These are phyloP conservation scores for Verticillium tricorpus DNA, from an alignment of 2,329 filamentous ascomycete genomes.

Conservation along the genomic window DNA sequence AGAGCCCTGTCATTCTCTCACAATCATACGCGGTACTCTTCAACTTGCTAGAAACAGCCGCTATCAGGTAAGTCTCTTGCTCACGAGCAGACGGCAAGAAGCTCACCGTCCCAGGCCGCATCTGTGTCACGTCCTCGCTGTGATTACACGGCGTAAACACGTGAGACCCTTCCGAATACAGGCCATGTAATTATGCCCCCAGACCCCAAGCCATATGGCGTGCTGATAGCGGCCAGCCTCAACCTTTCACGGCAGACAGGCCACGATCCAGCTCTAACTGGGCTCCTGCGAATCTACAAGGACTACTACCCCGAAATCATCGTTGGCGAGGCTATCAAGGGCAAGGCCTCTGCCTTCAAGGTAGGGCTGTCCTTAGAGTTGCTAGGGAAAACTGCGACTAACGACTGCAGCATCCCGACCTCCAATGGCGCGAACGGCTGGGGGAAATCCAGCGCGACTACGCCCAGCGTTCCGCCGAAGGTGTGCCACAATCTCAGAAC, in stretches of 20 bases:
- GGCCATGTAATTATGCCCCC: constrained; percentile 48
- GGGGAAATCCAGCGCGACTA: constrained; percentile 61
- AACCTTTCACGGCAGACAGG: constrained; percentile 55
- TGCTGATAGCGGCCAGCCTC: constrained; percentile 34
- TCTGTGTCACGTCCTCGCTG: constrained; percentile 72
- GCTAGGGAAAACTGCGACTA: constrained; percentile 8
- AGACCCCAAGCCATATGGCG: not conserved
- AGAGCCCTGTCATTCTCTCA: constrained; percentile 58
- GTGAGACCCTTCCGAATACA: constrained; percentile 83
- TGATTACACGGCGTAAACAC: constrained; percentile 76
- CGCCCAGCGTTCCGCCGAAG: constrained; percentile 36
- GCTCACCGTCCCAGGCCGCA: constrained; percentile 39
- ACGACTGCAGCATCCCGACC: constrained; percentile 61
- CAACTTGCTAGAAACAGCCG: constrained; percentile 75
- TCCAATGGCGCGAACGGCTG: constrained; percentile 67
- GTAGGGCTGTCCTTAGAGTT: constrained; percentile 23
- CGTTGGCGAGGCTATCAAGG: constrained; percentile 61
- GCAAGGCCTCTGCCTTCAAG: constrained; percentile 59
- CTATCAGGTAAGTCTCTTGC: constrained; percentile 52
- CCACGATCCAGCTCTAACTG: constrained; percentile 69
- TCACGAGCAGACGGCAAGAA: no score
- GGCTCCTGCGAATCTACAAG: constrained; percentile 77
- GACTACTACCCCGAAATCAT: constrained; percentile 90
- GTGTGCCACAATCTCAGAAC: constrained; percentile 33
- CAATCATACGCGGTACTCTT: constrained; percentile 74